Evolutionary conservation across 1,284 basidiomycete species (phyloP).

Genomic region (Puccinia novopanici): DNA sequence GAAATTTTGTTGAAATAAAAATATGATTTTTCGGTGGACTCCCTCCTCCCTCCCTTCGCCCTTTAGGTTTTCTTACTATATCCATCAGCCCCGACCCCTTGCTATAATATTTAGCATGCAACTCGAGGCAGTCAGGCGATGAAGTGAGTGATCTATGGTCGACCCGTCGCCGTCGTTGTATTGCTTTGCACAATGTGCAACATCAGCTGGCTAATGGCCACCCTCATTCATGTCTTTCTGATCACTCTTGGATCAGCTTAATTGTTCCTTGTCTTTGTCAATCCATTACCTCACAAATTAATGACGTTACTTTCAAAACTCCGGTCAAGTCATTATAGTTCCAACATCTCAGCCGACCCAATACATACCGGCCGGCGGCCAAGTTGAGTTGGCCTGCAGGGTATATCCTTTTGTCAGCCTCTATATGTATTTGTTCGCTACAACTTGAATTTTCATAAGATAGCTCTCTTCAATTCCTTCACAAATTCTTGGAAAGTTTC

Average conservation of each 20-base stretch:
- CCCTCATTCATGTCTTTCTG: background rate
- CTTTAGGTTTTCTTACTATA: background rate
- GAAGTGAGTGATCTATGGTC: background rate
- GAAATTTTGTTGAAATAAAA: background rate
- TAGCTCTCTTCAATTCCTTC: no score
- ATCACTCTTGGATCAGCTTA: no score
- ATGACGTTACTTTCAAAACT: background rate
- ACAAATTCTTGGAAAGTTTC: no score
- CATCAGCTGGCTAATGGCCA: background rate
- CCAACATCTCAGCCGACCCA: no score
- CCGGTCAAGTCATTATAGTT: background rate
- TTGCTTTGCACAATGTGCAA: background rate
- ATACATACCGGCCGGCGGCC: no score
- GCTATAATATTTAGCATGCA: background rate
- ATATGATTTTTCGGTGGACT: background rate
- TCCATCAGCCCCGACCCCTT: constrained; percentile 19
- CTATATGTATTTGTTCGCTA: no score
- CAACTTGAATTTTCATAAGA: no score
- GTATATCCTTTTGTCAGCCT: no score
- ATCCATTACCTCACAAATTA: background rate
- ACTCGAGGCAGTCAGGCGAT: background rate
- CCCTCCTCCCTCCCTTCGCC: background rate
- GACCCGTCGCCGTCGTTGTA: background rate
- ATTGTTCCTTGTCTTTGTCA: background rate
- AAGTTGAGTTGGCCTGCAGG: no score